Conservation (phyloP, 495 filamentous ascomycete genomes). For the Penicillium simplicissimum region DNA sequence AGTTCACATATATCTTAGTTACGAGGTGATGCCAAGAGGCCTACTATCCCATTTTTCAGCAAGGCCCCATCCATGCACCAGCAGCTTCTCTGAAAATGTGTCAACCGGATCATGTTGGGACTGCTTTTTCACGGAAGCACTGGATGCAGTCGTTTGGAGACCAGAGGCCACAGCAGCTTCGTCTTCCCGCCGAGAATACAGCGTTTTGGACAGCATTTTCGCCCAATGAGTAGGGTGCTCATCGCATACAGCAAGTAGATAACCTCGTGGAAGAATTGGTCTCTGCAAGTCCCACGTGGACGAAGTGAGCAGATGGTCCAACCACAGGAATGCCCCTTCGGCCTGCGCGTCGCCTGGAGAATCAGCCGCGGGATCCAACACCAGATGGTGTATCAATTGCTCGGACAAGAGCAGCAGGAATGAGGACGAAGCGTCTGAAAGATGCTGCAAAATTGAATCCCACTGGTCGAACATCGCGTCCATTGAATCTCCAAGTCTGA, state of each 20-base stretch:
- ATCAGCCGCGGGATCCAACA: conserved; percentile 22
- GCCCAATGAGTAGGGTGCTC: conserved; percentile 38
- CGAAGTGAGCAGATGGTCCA: conserved; percentile 43
- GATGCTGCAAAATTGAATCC: conserved; percentile 37
- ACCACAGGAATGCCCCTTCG: conserved; percentile 42
- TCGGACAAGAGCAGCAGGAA: conserved; percentile 40
- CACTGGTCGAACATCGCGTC: conserved; percentile 33
- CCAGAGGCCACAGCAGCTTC: neutral
- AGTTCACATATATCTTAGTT: neutral
- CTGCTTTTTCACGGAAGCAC: neutral
- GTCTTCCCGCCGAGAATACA: conserved; percentile 16
- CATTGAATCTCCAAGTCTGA: conserved; percentile 38
- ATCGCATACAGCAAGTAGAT: conserved; percentile 38
- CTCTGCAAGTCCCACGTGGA: conserved; percentile 32
- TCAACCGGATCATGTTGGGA: neutral
- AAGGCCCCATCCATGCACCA: conserved; percentile 36
- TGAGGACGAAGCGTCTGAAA: conserved; percentile 30
- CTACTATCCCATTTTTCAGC: conserved; percentile 39
- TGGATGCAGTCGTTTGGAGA: neutral
- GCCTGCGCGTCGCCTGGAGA: conserved; percentile 23
- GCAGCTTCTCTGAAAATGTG: conserved; percentile 24
- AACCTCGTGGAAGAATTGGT: conserved; percentile 32
- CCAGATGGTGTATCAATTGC: conserved; percentile 37
- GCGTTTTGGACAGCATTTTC: conserved; percentile 20
- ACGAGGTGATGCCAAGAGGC: conserved; percentile 34